These are phyloP conservation scores for Monilinia laxa DNA, from an alignment of 2,329 filamentous ascomycete genomes.

Conservation along the genomic window DNA sequence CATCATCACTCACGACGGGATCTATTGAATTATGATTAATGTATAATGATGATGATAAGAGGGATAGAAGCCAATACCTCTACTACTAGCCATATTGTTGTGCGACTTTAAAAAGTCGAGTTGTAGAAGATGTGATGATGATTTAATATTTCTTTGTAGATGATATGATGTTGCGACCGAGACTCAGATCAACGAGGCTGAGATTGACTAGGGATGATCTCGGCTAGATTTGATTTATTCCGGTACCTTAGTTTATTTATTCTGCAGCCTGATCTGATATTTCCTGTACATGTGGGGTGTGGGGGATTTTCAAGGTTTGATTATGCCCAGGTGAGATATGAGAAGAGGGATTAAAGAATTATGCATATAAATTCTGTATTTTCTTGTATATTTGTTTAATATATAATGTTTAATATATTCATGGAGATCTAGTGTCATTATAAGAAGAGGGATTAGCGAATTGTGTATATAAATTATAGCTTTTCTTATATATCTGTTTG, in stretches of 20 bases:
- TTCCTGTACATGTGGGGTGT: constrained; percentile 12
- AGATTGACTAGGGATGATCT: background rate
- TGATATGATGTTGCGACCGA: constrained; percentile 17
- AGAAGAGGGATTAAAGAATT: too few relatives aligned
- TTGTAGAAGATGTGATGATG: constrained; percentile 9
- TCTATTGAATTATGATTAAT: constrained; percentile 22
- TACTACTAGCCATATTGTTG: constrained; percentile 13
- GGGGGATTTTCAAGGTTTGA: background rate
- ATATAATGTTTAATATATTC: too few relatives aligned
- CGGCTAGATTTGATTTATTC: background rate
- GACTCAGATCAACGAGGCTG: constrained; percentile 1
- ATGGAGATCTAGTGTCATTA: too few relatives aligned
- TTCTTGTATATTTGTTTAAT: too few relatives aligned
- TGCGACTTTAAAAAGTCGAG: background rate
- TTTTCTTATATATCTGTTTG: too few relatives aligned
- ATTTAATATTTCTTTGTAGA: constrained; percentile 5
- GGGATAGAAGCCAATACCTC: background rate
- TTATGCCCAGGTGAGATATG: too few relatives aligned
- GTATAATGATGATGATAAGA: background rate
- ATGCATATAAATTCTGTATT: background rate
- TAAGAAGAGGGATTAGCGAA: too few relatives aligned
- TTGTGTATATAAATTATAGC: too few relatives aligned
- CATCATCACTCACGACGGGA: constrained; percentile 47
- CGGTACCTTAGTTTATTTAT: background rate
- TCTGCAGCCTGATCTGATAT: constrained; percentile 14